Conservation (phyloP, 257 asterid species). For the Solanum neorickii region DNA sequence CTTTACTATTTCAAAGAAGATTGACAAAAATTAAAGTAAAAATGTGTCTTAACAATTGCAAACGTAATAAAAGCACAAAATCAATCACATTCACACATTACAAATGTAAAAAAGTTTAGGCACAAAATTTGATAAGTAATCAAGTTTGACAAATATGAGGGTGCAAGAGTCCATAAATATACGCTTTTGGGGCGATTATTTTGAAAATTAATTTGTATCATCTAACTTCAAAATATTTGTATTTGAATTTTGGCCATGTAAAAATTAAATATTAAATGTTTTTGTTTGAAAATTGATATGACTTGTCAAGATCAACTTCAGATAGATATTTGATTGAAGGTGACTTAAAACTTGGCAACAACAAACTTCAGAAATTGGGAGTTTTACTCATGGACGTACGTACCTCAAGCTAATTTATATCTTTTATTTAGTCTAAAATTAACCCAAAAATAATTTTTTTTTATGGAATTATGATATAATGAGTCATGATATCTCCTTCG, state of each 20-base stretch:
- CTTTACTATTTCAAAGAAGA: neutral
- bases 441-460: neutral
- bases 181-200: neutral
- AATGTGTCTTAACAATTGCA: neutral
- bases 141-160: neutral
- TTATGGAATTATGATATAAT: too few species aligned
- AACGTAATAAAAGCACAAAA: neutral
- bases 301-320: neutral
- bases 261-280: neutral
- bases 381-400: neutral
- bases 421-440: neutral
- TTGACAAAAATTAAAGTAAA: neutral
- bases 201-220: neutral
- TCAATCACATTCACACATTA: neutral
- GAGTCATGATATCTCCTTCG: neutral
- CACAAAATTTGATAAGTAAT: neutral
- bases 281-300: neutral
- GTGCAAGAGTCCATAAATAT: neutral
- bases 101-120: neutral
- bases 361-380: neutral
- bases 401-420: neutral
- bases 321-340: neutral
- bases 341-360: neutral
- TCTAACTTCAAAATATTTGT: neutral
- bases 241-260: neutral